phyloP scores from a whole-genome alignment of 352 stramenopile species.

The Phytopythium kandeliae region DNA sequence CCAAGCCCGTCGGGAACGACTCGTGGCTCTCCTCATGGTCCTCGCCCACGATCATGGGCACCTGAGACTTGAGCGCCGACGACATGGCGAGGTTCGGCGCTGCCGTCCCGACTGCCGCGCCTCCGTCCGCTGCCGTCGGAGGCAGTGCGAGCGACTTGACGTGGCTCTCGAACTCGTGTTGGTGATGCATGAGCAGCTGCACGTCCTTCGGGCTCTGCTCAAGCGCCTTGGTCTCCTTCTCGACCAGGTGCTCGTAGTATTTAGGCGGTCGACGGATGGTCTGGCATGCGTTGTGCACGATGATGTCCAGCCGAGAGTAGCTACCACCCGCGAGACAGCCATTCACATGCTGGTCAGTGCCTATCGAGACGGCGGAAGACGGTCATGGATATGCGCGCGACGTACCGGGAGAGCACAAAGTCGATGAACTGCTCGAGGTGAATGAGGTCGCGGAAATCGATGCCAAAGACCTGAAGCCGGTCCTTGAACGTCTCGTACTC shows the following conservation, averaged over 20 bases:
- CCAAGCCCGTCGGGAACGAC: slow-evolving; percentile 64
- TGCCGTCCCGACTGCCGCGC: slow-evolving; percentile 10
- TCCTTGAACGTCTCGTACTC: slow-evolving; percentile 93
- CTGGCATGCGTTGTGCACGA: slow-evolving; percentile 98
- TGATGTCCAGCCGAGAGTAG: slow-evolving; percentile 91
- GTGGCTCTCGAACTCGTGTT: slow-evolving; percentile 70
- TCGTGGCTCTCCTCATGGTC: slow-evolving; percentile 53
- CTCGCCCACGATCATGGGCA: slow-evolving; percentile 72
- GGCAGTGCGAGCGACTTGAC: slow-evolving; percentile 56
- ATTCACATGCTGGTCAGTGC: not conserved
- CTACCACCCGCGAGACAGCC: slow-evolving; percentile 5
- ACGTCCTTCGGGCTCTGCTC: slow-evolving; percentile 44
- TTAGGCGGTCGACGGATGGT: slow-evolving; percentile 91
- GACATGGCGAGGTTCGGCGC: slow-evolving; percentile 40
- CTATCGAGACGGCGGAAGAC: not conserved
- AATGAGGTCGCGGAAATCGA: slow-evolving; percentile 95
- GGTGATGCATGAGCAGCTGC: slow-evolving; percentile 71
- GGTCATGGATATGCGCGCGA: not conserved
- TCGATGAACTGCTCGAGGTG: slow-evolving; percentile 94
- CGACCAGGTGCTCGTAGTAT: slow-evolving; percentile 92
- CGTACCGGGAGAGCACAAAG: slow-evolving; percentile 60
- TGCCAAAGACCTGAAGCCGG: slow-evolving; percentile 93
- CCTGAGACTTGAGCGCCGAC: slow-evolving; percentile 81
- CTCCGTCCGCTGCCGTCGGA: slow-evolving; percentile 16
- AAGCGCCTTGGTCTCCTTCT: slow-evolving; percentile 75